Conservation (phyloP, 176 grass and related monocot genomes). For the Paspalum notatum region DNA sequence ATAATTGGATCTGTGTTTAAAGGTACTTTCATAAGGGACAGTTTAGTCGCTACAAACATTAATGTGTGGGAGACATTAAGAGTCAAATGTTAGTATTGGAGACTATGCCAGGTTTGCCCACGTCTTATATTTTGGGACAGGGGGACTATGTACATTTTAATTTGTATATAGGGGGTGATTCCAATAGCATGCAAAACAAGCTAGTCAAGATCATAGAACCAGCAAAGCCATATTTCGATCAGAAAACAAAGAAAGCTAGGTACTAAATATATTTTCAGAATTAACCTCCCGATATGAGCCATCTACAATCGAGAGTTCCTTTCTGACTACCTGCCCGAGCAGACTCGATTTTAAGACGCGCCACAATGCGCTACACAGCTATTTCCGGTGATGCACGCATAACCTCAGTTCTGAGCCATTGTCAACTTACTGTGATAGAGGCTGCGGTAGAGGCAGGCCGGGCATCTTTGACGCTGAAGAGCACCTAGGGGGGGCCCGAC, state of each 20-base stretch:
- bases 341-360: not conserved
- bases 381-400: not conserved
- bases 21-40: too few relatives aligned
- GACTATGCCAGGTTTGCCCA: too few relatives aligned
- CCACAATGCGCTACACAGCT: not conserved
- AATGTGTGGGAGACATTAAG: too few relatives aligned
- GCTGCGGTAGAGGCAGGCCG: constrained; percentile 42
- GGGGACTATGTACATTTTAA: too few relatives aligned
- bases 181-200: constrained; percentile 1
- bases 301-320: not conserved
- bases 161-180: not conserved
- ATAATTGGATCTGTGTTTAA: too few relatives aligned
- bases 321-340: not conserved
- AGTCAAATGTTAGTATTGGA: too few relatives aligned
- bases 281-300: not conserved
- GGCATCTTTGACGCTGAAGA: constrained; percentile 39
- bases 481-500: not conserved
- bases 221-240: not conserved
- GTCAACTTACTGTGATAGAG: not conserved
- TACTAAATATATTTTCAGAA: not conserved
- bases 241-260: not conserved
- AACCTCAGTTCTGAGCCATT: not conserved
- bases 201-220: not conserved
- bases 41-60: too few relatives aligned
- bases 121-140: too few relatives aligned